phyloP scores from a whole-genome alignment of 1,139 yeast genomes.

The Sugiyamaella japonica region DNA sequence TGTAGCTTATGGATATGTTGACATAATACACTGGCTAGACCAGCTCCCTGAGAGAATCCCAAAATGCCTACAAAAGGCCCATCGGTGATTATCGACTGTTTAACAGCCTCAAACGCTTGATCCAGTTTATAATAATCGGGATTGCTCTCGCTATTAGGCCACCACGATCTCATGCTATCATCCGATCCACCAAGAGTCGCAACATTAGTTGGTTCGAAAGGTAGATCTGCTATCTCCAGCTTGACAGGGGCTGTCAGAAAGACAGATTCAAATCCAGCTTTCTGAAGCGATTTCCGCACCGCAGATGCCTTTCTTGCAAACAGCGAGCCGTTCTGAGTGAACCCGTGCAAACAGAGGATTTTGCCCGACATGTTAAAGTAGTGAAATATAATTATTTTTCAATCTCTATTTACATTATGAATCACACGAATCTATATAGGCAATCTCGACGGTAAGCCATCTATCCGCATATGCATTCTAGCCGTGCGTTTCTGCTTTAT shows the following conservation, averaged over 20 bases:
- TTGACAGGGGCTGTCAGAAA: conserved; percentile 76
- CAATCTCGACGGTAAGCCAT: no score
- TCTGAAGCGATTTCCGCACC: conserved; percentile 66
- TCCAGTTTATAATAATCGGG: conserved; percentile 44
- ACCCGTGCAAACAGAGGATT: conserved; percentile 57
- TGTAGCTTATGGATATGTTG: conserved; percentile 32
- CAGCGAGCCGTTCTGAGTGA: conserved; percentile 62
- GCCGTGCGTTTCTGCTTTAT: no score
- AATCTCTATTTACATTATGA: no score
- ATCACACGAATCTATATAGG: no score
- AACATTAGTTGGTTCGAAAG: conserved; percentile 39
- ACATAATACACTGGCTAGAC: conserved; percentile 54
- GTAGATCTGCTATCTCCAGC: conserved; percentile 62
- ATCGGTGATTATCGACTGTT: conserved; percentile 55
- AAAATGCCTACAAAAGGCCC: conserved; percentile 90
- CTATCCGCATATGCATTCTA: no score
- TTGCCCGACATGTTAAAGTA: conserved; percentile 32
- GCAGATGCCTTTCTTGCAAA: conserved; percentile 82
- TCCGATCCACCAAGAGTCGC: conserved; percentile 35
- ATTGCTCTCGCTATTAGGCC: conserved; percentile 46
- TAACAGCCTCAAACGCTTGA: conserved; percentile 53
- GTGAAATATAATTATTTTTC: no score
- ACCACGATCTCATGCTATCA: conserved; percentile 48
- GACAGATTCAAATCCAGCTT: conserved; percentile 65
- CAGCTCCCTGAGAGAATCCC: conserved; percentile 96